Conservation (phyloP, 73 alveolate genomes). For the Paramecium sexaurelia region DNA sequence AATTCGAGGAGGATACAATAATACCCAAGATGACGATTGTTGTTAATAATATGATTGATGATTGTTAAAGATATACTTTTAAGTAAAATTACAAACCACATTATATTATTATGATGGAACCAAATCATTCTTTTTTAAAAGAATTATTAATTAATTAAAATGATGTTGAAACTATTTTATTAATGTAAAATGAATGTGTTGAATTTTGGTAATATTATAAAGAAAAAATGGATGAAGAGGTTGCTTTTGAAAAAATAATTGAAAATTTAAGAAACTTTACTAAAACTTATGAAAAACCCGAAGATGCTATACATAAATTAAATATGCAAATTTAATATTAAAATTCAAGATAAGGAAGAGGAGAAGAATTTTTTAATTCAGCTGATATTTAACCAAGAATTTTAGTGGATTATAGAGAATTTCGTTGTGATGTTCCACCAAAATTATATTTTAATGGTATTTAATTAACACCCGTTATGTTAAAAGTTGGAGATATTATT, state of each 20-base stretch:
- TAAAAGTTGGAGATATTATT: conserved; percentile 92
- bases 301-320: conserved; percentile 6
- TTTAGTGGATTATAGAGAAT: conserved; percentile 88
- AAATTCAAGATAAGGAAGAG: conserved; percentile 36
- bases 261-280: background rate
- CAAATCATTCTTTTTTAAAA: conserved; percentile 10
- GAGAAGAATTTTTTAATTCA: background rate
- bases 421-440: conserved; percentile 84
- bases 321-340: background rate
- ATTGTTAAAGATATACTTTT: background rate
- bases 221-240: conserved; percentile 53
- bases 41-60: background rate
- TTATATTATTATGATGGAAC: conserved; percentile 13
- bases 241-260: background rate
- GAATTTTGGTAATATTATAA: conserved; percentile 19
- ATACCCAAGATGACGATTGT: conserved; percentile 19
- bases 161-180: background rate
- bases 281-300: background rate
- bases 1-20: conserved; percentile 16
- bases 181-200: background rate
- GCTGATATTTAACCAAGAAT: conserved; percentile 63
- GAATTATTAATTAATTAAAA: background rate
- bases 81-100: background rate
- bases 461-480: conserved; percentile 79
- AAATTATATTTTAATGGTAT: conserved; percentile 81